Percentiles rank a stretch among this genome's conserved stretches.
These are phyloP conservation scores for Bidens hawaiensis DNA, from an alignment of 140 eudicot genomes.

Conservation along the genomic window DNA sequence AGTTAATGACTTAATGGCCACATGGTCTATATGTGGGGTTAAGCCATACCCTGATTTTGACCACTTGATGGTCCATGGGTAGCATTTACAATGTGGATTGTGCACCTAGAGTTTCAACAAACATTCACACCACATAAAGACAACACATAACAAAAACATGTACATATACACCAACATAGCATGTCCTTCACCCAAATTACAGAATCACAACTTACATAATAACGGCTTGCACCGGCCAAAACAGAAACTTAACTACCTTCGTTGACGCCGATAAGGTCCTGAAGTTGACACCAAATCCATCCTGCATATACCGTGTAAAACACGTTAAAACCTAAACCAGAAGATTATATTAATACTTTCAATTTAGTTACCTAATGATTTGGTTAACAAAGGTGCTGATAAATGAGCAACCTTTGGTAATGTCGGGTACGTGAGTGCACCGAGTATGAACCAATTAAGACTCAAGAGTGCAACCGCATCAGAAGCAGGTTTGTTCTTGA, in stretches of 20 bases:
- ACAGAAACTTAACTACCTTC: neutral
- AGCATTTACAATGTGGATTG: neutral
- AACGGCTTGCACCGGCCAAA: neutral
- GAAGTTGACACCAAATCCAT: conserved; percentile 2
- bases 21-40: neutral
- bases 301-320: neutral
- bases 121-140: neutral
- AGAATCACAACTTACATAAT: neutral
- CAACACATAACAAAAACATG: neutral
- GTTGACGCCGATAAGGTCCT: neutral
- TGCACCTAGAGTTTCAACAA: neutral
- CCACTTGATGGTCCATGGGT: neutral
- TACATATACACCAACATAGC: neutral
- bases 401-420: conserved; percentile 48
- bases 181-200: neutral
- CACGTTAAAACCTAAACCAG: neutral
- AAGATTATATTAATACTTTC: neutral
- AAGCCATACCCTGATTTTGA: neutral
- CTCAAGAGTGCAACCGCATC: conserved; percentile 73
- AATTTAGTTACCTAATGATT: conserved; percentile 5
- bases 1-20: neutral
- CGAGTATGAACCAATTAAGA: conserved; percentile 83
- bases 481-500: conserved; percentile 44
- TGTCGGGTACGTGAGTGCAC: conserved; percentile 58
- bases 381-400: conserved; percentile 25